Evolutionary conservation across 225 moss, liverwort and hornwort genomes (phyloP), one percentile per base, ranked within the genome.

Genomic region (Pseudisothecium myosuroides): DNA sequence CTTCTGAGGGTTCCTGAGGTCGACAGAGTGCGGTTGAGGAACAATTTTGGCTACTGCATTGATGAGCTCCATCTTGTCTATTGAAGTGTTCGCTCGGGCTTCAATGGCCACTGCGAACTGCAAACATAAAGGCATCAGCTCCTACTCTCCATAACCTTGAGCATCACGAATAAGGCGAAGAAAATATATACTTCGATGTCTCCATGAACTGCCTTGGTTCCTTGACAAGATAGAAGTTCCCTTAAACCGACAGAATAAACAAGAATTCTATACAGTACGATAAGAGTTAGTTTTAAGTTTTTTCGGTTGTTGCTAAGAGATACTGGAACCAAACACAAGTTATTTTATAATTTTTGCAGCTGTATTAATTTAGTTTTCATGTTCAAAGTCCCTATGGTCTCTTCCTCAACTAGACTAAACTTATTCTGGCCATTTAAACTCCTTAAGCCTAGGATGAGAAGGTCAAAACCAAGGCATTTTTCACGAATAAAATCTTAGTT

Each of bases 41-140:
- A 99, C 97, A 76, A 95, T 93, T 91, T 97, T 96, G 26, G 99
- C 99, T 23, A 99, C 94, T 61, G 97, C 92, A 79, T 97, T 95
- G 68, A 99, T 96, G 82, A 99, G 96, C 45, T 96, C 97, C 96
- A 96, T 96, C 95, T 97, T 99, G 92, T 99, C 95, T 81, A 99
- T 87, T 73, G 94, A 95, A 34, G 99, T 97, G 87, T 99, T 99
- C 63, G 99, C 99, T 87, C 99, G 97, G 55, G 96, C 92, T 89
- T 99, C 99, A 87, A 98, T 96, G 37, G 94, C 80, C 78, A 99
- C 96, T 82, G 99, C 99, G 91, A 96, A 99, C 99, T 99, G 97
- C 90, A 90, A 71, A 90, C 75, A 84, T 59, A 54, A 64, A 88
- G 71, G 17, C 76, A 90, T 86, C 88, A 88, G 68, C 63, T 69